Base-by-base conservation (phyloP, 2,329 filamentous ascomycete genomes). In the Penicillium sp. region DNA sequence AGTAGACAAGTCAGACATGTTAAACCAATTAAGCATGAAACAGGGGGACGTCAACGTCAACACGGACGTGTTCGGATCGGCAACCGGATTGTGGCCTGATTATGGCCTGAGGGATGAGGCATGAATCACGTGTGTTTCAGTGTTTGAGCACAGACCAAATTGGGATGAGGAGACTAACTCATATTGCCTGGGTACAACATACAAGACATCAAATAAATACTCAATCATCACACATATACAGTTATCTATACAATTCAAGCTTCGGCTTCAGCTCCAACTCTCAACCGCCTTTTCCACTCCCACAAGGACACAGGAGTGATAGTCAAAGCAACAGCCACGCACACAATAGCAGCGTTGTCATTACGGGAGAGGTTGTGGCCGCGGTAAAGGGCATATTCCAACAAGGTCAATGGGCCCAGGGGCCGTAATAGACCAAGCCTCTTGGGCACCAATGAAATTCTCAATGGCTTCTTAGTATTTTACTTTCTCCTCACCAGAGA, bases 341-440 rank as follows among this genome's bases (percentile, higher is more conserved):
- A 61, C 13, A 74, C 63, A 32, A 72, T 62, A 7, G 65, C 66
- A 1, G 69, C n/a, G n/a, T n/a, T n/a, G n/a, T n/a, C n/a, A n/a
- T n/a, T n/a, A n/a, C n/a, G n/a, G n/a, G n/a, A n/a, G n/a, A n/a
- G n/a, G n/a, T n/a, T n/a, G n/a, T n/a, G n/a, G n/a, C n/a, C n/a
- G n/a, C n/a, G n/a, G n/a, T n/a, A n/a, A n/a, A n/a, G n/a, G n/a
- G n/a, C n/a, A n/a, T n/a, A n/a, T n/a, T n/a, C n/a, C n/a, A n/a
- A n/a, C n/a, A n/a, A n/a, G n/a, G n/a, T n/a, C n/a, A n/a, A n/a
- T n/a, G n/a, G n/a, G n/a, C n/a, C n/a, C n/a, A n/a, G n/a, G n/a
- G n/a, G n/a, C n/a, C n/a, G n/a, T n/a, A n/a, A n/a, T n/a, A n/a
- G n/a, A n/a, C n/a, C n/a, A n/a, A n/a, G n/a, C n/a, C n/a, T n/a